Base-by-base conservation (phyloP, 2,329 filamentous ascomycete species). In the Curvularia spicifera region DNA sequence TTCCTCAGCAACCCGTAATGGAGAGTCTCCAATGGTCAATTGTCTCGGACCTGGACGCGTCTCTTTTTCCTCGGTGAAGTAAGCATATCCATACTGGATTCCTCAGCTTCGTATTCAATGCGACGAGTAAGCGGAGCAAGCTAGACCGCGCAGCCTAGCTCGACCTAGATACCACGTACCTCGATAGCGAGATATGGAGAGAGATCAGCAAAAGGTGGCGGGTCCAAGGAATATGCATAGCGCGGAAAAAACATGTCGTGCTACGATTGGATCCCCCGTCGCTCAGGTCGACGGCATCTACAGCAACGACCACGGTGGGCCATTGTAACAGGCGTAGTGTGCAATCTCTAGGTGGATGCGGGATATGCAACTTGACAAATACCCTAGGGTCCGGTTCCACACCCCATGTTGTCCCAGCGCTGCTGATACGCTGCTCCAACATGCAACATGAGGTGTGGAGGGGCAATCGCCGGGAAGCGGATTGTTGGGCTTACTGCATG, bases 341-440 rank as follows among this genome's bases (percentile, higher is more conserved):
- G 15, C 13, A 37, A n/a, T 37, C 15, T 43, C 22, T 4, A 24
- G 13, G 40, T 43, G 40, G 40, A 43, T 26, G 40, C 12, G 13
- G 13, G 13, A 43, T 24, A 43, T 20, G 40, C n/a, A 43, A 37
- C 33, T 37, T 37, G 33, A 37, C 33, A 37, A 37, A 37, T 37
- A 37, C 33, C 33, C 15, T 37, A 37, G 33, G 33, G 13, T 15
- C 13, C 6, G 13, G 33, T 37, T n/a, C 33, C 33, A n/a, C 15
- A 5, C 13, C 40, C 22, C 40, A 43, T 43, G 40, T 10, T 33
- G 40, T 20, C 26, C 26, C n/a, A 13, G n/a, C 18, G 44, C n/a
- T 46, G 44, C 50, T 48, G 55, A 53, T 53, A 53, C 55, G 50
- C 44, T 57, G 2, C 40, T 43, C 6, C 13, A 1, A 26, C 22